These are phyloP conservation scores for Vitis riparia DNA, from an alignment of 164 flowering plant genomes.

Conservation along the genomic window DNA sequence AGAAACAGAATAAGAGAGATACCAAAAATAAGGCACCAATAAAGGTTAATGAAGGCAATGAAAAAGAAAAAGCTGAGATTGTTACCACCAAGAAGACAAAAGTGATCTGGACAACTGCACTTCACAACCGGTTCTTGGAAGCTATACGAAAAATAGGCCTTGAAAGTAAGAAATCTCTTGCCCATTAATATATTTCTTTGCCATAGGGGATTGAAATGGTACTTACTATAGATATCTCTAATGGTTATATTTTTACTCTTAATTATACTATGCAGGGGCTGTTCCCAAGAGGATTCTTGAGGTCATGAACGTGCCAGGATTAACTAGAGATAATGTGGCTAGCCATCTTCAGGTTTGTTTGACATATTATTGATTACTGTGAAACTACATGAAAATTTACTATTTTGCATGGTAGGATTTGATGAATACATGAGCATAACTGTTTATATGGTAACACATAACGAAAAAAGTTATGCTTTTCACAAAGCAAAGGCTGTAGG, in stretches of 20 bases:
- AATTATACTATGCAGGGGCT: conserved; percentile 28
- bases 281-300: conserved; percentile 52
- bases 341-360: conserved; percentile 56
- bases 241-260: neutral
- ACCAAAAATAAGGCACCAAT: conserved; percentile 10
- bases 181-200: neutral
- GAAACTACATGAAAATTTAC: neutral
- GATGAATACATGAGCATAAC: neutral
- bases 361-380: neutral
- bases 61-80: neutral
- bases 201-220: neutral
- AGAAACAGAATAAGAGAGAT: neutral
- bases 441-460: too few relatives aligned
- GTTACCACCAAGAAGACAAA: conserved; percentile 27
- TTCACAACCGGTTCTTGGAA: conserved; percentile 45
- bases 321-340: conserved; percentile 51
- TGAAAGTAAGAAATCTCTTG: conserved; percentile 32
- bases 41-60: conserved; percentile 1
- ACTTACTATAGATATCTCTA: neutral
- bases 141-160: conserved; percentile 39
- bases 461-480: too few relatives aligned
- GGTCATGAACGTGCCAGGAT: conserved; percentile 41
- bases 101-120: conserved; percentile 46
- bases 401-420: neutral
- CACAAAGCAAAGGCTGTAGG: too few relatives aligned